Percentiles rank a stretch among this genome's conserved stretches.
phyloP scores from a whole-genome alignment of 306 rosid species.

The Cajanus cajan region DNA sequence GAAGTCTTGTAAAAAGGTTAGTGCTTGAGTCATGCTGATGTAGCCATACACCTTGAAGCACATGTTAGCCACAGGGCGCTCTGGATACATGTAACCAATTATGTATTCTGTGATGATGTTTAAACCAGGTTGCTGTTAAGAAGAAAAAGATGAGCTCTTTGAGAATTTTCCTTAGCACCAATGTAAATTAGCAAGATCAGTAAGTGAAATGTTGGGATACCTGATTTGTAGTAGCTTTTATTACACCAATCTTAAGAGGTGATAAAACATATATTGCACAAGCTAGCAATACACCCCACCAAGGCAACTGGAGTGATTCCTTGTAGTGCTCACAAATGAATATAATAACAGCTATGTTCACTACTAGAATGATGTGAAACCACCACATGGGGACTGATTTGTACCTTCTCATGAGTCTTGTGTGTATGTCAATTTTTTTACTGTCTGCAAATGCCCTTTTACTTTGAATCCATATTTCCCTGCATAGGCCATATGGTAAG shows the following conservation, averaged over 20 bases:
- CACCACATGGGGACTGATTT: conserved; percentile 72
- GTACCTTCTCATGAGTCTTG: conserved; percentile 68
- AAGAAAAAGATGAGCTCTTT: conserved; percentile 18
- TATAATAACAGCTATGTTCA: conserved; percentile 58
- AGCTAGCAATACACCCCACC: conserved; percentile 90
- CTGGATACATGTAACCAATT: conserved; percentile 86
- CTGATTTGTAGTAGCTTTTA: conserved; percentile 81
- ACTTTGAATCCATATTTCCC: conserved; percentile 58
- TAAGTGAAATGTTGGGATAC: conserved; percentile 31
- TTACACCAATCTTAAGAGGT: conserved; percentile 76
- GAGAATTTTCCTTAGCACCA: not conserved
- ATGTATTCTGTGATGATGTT: conserved; percentile 84
- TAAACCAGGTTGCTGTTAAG: conserved; percentile 68
- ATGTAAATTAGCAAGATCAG: not conserved
- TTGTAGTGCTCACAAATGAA: conserved; percentile 54
- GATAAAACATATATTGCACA: conserved; percentile 60
- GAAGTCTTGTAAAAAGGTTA: conserved; percentile 64
- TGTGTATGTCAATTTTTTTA: conserved; percentile 58
- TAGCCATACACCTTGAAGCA: conserved; percentile 95
- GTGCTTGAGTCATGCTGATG: conserved; percentile 84
- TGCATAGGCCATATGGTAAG: conserved; percentile 16
- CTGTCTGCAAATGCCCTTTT: conserved; percentile 47
- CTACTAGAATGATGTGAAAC: conserved; percentile 57
- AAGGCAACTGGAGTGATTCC: conserved; percentile 71
- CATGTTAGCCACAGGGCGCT: conserved; percentile 91